Conservation (phyloP, 306 rosid genomes). For the Gillenia trifoliata region DNA sequence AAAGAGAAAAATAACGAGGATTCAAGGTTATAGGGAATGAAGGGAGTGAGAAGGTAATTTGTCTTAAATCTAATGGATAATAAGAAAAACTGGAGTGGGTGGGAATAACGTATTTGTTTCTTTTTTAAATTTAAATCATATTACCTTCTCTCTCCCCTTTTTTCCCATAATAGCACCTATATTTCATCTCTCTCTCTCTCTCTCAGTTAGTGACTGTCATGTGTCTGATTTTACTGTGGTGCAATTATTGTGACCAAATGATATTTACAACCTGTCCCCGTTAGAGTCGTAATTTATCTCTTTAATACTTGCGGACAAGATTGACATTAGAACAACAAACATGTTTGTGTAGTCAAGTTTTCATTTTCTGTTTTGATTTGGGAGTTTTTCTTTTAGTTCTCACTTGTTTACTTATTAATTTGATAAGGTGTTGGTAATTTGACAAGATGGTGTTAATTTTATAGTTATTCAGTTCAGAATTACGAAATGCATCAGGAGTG, state of each 20-base stretch:
- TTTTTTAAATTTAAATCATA: background rate
- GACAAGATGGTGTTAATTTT: too few relatives aligned
- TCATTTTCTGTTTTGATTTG: too few relatives aligned
- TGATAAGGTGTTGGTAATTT: too few relatives aligned
- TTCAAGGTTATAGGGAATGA: background rate
- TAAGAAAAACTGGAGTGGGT: background rate
- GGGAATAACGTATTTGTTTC: background rate
- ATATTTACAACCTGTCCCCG: background rate
- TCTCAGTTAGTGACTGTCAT: background rate
- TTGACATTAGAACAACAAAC: too few relatives aligned
- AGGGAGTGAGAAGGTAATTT: background rate
- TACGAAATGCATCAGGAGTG: background rate
- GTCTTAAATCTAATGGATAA: background rate
- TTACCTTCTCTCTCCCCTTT: background rate
- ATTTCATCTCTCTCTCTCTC: background rate
- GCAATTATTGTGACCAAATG: background rate
- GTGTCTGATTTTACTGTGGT: background rate
- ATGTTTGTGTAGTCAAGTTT: too few relatives aligned
- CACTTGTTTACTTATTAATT: too few relatives aligned
- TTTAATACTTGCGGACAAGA: too few relatives aligned
- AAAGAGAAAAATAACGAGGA: background rate
- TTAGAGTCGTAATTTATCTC: background rate
- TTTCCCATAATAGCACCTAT: background rate
- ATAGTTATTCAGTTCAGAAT: background rate
- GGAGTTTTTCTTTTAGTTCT: too few relatives aligned